Base-by-base conservation (phyloP, 2,329 filamentous ascomycete genomes). In the Venturiaceae sp. region DNA sequence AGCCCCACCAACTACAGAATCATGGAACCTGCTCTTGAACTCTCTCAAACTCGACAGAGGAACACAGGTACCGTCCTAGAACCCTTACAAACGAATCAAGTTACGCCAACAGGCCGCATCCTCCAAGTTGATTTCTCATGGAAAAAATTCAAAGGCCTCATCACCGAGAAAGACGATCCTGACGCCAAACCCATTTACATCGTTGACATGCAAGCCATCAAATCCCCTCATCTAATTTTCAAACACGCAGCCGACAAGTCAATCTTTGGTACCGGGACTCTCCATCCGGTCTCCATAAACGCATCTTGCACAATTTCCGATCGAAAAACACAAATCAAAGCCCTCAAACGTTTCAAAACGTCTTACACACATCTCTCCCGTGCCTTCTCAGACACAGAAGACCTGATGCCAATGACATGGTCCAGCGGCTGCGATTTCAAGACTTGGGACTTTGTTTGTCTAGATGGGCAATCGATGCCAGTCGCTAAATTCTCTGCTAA, bases 61-160 rank as follows among this genome's bases (percentile, higher is more conserved):
- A 34, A 26, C 7, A 26, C 44, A 14, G 5, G 14, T 13, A 26
- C n/a, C 21, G 23, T 19, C 19, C 21, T 50, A 9, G 11, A 26
- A 11, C 5, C 44, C 44, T 13, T 6, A 11, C 21, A 14, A 16
- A 5, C 8, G 9, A 5, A 5, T 19, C 13, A 11, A 5, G 16
- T 19, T 13, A 14, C 44, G 23, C 44, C 52, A 54, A 36, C 19
- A 23, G 21, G 5, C 34, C 21, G 3, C 5, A 36, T n/a, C 34
- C 52, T 54, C 6, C 7, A 26, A 39, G 62, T 69, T 1, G 63
- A 68, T 41, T 68, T 68, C 55, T 63, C 63, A 33, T 69, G 66
- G 67, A 63, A 62, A 32, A 65, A 65, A 23, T 67, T 62, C 53
- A 63, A 65, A 53, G 57, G 56, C 28, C 54, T 61, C 3, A 62